Evolutionary conservation across 345 rosid species (phyloP).

Genomic region (Dipteronia sinensis): DNA sequence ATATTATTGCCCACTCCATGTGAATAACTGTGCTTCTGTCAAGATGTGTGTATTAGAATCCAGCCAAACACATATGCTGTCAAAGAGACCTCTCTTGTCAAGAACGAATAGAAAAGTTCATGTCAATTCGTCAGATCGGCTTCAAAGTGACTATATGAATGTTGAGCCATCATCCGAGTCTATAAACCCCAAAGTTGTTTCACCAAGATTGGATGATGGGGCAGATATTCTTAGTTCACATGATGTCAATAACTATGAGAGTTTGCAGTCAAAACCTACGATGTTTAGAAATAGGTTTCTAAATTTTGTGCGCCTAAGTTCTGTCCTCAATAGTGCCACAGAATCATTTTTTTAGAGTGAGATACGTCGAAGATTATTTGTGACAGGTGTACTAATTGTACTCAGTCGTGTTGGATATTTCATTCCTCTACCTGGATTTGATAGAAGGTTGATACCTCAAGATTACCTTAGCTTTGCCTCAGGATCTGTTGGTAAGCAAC

Average conservation of each 20-base stretch:
- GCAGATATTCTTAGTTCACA: constrained; percentile 22
- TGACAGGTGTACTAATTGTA: constrained; percentile 67
- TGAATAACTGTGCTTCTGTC: constrained; percentile 25
- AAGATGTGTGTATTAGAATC: constrained; percentile 32
- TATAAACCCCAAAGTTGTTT: constrained; percentile 37
- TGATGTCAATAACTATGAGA: constrained; percentile 28
- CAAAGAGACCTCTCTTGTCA: constrained; percentile 24
- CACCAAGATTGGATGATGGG: constrained; percentile 36
- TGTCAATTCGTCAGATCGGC: constrained; percentile 47
- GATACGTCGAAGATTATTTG: constrained; percentile 81
- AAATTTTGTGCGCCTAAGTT: constrained; percentile 63
- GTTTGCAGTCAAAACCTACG: constrained; percentile 38
- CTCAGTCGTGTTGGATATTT: constrained; percentile 87
- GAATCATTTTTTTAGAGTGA: constrained; percentile 92
- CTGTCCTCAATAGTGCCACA: constrained; percentile 71
- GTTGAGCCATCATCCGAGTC: constrained; percentile 37
- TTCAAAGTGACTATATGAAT: constrained; percentile 36
- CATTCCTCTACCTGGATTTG: constrained; percentile 91
- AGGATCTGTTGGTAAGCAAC: constrained; percentile 79
- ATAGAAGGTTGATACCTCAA: constrained; percentile 80
- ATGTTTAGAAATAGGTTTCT: constrained; percentile 77
- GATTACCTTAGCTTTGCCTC: constrained; percentile 91
- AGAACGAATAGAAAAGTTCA: constrained; percentile 34
- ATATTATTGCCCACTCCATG: constrained; percentile 21
- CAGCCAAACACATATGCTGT: constrained; percentile 27